phyloP scores from a whole-genome alignment of 208 protist genomes.

The Phytomonas sp. region DNA sequence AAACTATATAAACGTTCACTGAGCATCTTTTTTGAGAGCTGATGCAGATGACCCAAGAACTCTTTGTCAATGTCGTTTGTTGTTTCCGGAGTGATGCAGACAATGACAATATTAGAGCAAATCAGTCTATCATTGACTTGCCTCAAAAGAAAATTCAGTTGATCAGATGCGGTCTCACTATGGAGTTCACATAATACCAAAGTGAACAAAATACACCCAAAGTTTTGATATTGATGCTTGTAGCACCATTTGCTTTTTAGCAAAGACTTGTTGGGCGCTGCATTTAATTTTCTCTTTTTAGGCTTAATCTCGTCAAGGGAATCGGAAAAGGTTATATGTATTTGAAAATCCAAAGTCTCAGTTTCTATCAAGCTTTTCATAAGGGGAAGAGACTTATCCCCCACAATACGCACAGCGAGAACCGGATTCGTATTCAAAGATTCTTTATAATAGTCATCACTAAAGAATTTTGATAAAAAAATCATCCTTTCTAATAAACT shows the following conservation, averaged over 20 bases:
- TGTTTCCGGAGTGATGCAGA: background rate
- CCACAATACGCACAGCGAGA: background rate
- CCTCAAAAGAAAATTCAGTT: background rate
- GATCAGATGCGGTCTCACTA: slow-evolving; percentile 5
- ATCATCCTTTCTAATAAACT: too few species aligned
- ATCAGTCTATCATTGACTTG: slow-evolving; percentile 2
- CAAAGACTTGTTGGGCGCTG: background rate
- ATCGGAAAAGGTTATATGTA: background rate
- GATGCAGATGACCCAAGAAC: background rate
- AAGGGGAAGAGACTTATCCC: background rate
- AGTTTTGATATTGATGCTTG: slow-evolving; percentile 18
- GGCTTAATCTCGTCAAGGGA: background rate
- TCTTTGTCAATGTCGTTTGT: background rate
- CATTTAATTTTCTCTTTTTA: background rate
- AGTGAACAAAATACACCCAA: slow-evolving; percentile 25
- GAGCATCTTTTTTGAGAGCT: background rate
- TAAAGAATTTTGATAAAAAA: background rate
- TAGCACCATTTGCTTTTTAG: slow-evolving; percentile 35
- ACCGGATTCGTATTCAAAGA: background rate
- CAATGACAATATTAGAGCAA: background rate
- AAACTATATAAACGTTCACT: slow-evolving; percentile 11
- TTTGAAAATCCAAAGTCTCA: background rate
- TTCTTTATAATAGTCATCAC: background rate
- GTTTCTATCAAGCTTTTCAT: background rate
- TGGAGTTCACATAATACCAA: slow-evolving; percentile 16